phyloP scores from a whole-genome alignment of 495 filamentous ascomycete species.

The Penicillium fimorum region DNA sequence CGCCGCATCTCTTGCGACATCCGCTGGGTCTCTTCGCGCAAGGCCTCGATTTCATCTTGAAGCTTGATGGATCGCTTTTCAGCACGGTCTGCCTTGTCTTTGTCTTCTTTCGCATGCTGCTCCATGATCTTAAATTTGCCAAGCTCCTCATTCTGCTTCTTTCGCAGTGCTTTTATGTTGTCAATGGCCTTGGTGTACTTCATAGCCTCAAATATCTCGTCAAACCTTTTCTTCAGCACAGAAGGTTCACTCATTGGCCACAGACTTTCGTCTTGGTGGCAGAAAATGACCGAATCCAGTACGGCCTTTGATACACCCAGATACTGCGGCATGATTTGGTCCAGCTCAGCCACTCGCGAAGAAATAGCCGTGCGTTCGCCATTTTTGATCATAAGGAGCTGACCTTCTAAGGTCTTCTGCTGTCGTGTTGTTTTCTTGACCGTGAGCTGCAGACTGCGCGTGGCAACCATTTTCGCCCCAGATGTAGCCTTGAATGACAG shows the following conservation, averaged over 20 bases:
- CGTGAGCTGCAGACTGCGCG: slow-evolving; percentile 76
- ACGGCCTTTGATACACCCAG: slow-evolving; percentile 89
- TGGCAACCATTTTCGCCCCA: slow-evolving; percentile 74
- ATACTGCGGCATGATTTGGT: slow-evolving; percentile 79
- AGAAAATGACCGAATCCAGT: slow-evolving; percentile 94
- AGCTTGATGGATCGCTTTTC: slow-evolving; percentile 63
- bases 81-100: slow-evolving; percentile 75
- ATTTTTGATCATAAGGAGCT: slow-evolving; percentile 68
- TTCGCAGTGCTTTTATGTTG: slow-evolving; percentile 81
- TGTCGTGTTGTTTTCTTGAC: slow-evolving; percentile 76
- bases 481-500: slow-evolving; percentile 76
- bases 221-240: slow-evolving; percentile 86
- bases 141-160: slow-evolving; percentile 76
- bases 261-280: slow-evolving; percentile 94
- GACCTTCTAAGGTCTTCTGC: slow-evolving; percentile 77
- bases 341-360: slow-evolving; percentile 72
- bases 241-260: slow-evolving; percentile 95
- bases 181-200: slow-evolving; percentile 98
- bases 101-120: slow-evolving; percentile 75
- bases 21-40: slow-evolving; percentile 56
- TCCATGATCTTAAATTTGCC: slow-evolving; percentile 68
- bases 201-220: slow-evolving; percentile 95
- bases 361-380: slow-evolving; percentile 80
- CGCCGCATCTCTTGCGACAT: slow-evolving; percentile 57
- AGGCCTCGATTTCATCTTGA: slow-evolving; percentile 67